phyloP scores from a whole-genome alignment of 176 grass and related monocot genomes.

The Hordeum marinum region DNA sequence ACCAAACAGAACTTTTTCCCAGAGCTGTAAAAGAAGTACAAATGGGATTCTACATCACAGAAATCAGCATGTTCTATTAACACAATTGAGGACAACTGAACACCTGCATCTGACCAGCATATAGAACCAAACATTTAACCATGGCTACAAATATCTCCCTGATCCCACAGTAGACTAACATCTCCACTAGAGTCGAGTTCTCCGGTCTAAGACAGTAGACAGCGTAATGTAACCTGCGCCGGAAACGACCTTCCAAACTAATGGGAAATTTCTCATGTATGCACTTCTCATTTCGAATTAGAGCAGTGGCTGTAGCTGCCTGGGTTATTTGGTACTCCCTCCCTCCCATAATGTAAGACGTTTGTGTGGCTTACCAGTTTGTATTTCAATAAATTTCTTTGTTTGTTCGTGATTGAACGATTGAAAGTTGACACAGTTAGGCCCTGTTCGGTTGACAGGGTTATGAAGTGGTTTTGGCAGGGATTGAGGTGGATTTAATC shows the following conservation, averaged over 20 bases:
- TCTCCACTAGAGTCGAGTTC: background rate
- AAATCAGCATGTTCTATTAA: background rate
- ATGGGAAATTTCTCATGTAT: background rate
- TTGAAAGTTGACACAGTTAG: background rate
- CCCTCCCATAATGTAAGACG: too few species aligned
- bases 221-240: background rate
- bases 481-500: too few species aligned
- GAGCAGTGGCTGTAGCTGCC: background rate
- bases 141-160: background rate
- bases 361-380: background rate
- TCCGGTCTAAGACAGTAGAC: background rate
- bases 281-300: background rate
- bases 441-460: too few species aligned
- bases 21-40: slow-evolving; percentile 3
- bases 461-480: too few species aligned
- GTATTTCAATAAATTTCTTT: background rate
- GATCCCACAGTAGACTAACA: background rate
- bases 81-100: background rate
- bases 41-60: background rate
- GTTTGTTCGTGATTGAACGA: background rate
- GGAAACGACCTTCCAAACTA: background rate
- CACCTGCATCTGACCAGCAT: background rate
- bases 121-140: background rate
- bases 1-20: background rate
- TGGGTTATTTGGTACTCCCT: background rate